Evolutionary conservation across 139 green algal species (phyloP).

Genomic region (Pseudopediastrum boryanum): DNA sequence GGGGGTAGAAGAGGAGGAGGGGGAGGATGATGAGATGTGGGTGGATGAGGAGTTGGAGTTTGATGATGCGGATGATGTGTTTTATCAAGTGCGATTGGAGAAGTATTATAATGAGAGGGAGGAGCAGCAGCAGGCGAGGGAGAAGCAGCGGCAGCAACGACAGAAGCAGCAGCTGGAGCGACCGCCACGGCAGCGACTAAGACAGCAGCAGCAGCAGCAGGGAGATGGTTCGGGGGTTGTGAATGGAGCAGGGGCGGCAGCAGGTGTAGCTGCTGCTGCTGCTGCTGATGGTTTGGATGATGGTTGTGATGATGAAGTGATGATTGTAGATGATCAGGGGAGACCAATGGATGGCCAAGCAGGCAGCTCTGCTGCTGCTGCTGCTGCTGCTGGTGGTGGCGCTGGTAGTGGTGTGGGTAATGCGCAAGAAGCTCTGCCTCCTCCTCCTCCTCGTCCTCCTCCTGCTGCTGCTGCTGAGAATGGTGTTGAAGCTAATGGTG

Average conservation of each 20-base stretch:
- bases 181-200: neutral
- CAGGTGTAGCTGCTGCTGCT: neutral
- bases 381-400: neutral
- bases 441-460: no score
- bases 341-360: neutral
- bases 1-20: neutral
- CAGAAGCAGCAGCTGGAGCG: neutral
- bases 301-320: neutral
- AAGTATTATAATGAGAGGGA: constrained; percentile 27
- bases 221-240: no score
- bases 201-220: neutral
- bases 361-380: no score
- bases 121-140: constrained; percentile 19
- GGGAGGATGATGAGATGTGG: neutral
- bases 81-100: constrained; percentile 46
- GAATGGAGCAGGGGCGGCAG: neutral
- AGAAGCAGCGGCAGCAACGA: constrained; percentile 18
- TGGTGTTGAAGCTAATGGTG: no score
- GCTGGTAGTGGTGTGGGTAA: no score
- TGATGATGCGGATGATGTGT: constrained; percentile 63
- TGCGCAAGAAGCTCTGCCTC: no score
- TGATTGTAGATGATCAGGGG: neutral
- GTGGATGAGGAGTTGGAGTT: constrained; percentile 55
- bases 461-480: no score
- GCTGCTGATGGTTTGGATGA: neutral